These are phyloP conservation scores for Penicillium hordei DNA, from an alignment of 2,329 filamentous ascomycete species.

Conservation along the genomic window DNA sequence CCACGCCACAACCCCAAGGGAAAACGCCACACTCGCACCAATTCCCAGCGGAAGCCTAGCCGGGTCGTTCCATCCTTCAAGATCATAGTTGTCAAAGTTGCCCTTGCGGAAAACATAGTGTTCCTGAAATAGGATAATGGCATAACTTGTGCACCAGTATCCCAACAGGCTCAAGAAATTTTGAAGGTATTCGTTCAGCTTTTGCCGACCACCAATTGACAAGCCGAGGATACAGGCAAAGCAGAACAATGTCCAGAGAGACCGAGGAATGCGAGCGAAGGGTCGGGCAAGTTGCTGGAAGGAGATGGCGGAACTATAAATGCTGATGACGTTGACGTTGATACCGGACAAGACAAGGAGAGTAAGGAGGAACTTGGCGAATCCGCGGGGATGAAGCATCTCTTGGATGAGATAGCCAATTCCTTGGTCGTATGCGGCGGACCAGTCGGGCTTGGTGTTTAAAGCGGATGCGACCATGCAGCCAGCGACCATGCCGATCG, in stretches of 20 bases:
- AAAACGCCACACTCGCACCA: not conserved
- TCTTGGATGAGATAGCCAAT: not conserved
- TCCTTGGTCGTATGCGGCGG: not conserved
- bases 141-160: not conserved
- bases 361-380: not conserved
- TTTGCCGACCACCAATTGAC: not conserved
- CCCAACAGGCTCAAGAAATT: not conserved
- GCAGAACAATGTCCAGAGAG: not conserved
- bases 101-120: not conserved
- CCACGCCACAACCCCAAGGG: not conserved
- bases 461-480: not conserved
- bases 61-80: not conserved
- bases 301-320: not conserved
- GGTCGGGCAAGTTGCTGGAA: not conserved
- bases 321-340: not conserved
- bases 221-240: not conserved
- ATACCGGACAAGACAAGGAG: not conserved
- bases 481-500: not conserved
- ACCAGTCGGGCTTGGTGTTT: not conserved
- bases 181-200: not conserved
- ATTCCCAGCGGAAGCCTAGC: not conserved
- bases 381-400: not conserved
- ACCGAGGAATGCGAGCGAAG: not conserved
- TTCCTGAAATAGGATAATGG: not conserved
- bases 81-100: not conserved